Percentiles rank a stretch among this genome's conserved stretches.
phyloP scores from a whole-genome alignment of 2,329 filamentous ascomycete genomes.

The Coniella lustricola region DNA sequence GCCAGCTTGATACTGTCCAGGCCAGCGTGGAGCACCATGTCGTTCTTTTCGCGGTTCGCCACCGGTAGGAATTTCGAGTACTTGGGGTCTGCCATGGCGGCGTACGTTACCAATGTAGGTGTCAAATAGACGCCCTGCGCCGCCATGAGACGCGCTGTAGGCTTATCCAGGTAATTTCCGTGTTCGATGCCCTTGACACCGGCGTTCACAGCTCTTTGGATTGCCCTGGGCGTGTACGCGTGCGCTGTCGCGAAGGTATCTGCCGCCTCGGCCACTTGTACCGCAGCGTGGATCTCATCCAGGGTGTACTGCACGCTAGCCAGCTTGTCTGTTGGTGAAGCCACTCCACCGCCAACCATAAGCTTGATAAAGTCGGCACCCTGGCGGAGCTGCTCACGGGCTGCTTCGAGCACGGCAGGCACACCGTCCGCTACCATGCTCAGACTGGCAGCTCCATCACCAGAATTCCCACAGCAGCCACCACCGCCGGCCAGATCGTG shows the following conservation, averaged over 20 bases:
- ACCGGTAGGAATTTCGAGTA: conserved; percentile 11
- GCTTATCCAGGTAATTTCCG: conserved; percentile 27
- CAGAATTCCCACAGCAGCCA: conserved; percentile 38
- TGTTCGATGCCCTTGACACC: conserved; percentile 42
- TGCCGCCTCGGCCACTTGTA: conserved; percentile 33
- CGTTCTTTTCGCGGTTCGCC: conserved; percentile 10
- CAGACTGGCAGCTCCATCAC: conserved; percentile 22
- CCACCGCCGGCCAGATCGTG: conserved; percentile 29
- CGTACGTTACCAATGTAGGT: conserved; percentile 40
- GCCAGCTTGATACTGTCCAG: conserved; percentile 5
- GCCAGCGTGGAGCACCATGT: conserved; percentile 5
- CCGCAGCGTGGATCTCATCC: conserved; percentile 43
- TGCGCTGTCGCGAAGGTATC: conserved; percentile 45
- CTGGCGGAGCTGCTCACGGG: conserved; percentile 46
- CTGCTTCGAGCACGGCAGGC: conserved; percentile 43
- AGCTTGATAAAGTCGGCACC: conserved; percentile 58
- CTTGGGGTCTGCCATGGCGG: conserved; percentile 26
- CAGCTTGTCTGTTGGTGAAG: conserved; percentile 45
- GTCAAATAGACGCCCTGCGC: conserved; percentile 38
- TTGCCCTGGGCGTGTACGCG: conserved; percentile 41
- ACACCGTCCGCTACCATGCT: conserved; percentile 47
- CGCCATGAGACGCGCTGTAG: conserved; percentile 37
- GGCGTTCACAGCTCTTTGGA: conserved; percentile 40
- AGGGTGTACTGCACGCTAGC: conserved; percentile 49
- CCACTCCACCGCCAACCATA: conserved; percentile 52